Conservation (phyloP, 2,329 filamentous ascomycete genomes). For the Ophiostoma ips region DNA sequence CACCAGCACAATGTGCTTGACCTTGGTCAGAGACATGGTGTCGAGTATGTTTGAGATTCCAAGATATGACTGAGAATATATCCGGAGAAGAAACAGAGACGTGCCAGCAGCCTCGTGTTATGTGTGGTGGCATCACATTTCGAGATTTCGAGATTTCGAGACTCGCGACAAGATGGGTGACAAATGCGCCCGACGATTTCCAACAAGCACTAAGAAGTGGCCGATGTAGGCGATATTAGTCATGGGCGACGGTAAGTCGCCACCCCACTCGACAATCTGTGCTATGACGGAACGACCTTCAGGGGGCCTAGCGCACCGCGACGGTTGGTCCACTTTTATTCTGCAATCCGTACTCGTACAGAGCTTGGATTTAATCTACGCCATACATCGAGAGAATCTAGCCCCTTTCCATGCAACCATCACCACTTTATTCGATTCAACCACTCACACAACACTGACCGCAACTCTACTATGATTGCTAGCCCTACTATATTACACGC, state of each 20-base stretch:
- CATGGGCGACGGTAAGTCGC: not conserved
- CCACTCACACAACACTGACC: not conserved
- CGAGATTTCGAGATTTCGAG: not conserved
- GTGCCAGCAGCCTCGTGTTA: no score
- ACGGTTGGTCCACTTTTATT: no score
- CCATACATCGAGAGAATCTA: not conserved
- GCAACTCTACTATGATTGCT: not conserved
- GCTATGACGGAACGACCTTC: no score
- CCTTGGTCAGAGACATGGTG: constrained; percentile 50
- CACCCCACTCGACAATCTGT: no score
- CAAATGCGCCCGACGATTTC: not conserved
- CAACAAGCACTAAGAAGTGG: not conserved
- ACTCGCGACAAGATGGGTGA: not conserved
- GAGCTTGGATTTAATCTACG: no score
- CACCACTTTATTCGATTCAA: not conserved
- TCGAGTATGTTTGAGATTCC: not conserved
- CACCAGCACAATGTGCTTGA: constrained; percentile 64
- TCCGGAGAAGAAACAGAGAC: no score
- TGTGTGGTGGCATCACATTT: not conserved
- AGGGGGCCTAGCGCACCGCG: no score
- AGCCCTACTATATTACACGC: no score
- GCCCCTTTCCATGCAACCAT: not conserved
- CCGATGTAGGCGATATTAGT: not conserved
- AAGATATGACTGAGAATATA: no score
- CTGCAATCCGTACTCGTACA: no score